Base-by-base conservation (phyloP, 1,139 yeast genomes). In the Yamadazyma triangularis region DNA sequence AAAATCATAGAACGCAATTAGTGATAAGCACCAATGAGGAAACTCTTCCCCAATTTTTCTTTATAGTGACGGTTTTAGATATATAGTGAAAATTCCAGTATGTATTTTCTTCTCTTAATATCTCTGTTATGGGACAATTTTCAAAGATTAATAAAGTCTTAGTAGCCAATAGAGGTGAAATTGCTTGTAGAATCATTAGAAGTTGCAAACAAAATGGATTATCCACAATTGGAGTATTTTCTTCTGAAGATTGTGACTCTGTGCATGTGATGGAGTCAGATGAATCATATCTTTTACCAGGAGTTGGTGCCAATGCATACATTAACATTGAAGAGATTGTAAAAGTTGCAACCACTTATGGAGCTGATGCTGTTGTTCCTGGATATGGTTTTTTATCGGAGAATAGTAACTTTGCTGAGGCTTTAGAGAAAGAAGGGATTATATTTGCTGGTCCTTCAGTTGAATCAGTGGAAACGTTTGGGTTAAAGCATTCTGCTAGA, bases 351-450 rank as follows among this genome's bases (percentile, higher is more conserved):
- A 84, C 83, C 52, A 67, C 71, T 27, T 70, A 93, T 1, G 79
- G 80, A 3, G 85, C 96, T 23, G 85, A 89, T 53, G 97, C 96
- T 16, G 87, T 91, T 40, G 83, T 89, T 38, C 98, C 98, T 8
- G 98, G 98, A 38, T 91, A 91, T 53, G 98, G 98, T 8, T 91
- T 91, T 66, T 68, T 91, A 10, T 69, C 70, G 28, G 75, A 69
- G 40, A 68, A 68, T 39, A 57, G 70, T 9, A 49, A 47, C 8
- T 69, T 69, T 44, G 73, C 72, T 8, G 50, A 56, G 28, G 50
- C 54, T 21, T 56, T 68, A 13, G 49, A 55, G 5, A 52, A 56
- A 12, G 53, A 52, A 14, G 62, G 63, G 4, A 53, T 69, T 27
- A 42, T 60, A 4, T 69, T 69, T 50, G 71, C 69, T 1, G 75